These are phyloP conservation scores for Schwanniomyces pseudopolymorphus DNA, from an alignment of 805 yeast species.

Conservation along the genomic window DNA sequence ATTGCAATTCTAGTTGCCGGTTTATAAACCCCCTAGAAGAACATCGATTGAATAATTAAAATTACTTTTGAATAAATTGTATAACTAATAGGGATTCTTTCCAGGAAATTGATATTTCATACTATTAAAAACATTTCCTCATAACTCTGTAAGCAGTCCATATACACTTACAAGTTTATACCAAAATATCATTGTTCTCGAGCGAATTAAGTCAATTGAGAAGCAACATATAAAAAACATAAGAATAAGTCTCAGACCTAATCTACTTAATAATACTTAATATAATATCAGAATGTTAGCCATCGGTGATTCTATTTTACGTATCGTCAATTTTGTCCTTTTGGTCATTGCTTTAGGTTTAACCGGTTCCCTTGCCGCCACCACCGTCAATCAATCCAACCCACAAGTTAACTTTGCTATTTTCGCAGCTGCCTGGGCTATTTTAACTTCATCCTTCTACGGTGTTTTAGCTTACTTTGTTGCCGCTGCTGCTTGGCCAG, in stretches of 20 bases:
- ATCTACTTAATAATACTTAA: background rate
- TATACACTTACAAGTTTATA: background rate
- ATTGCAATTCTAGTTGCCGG: background rate
- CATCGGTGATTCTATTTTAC: slow-evolving; percentile 71
- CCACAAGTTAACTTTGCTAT: slow-evolving; percentile 89
- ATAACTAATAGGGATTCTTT: slow-evolving; percentile 1
- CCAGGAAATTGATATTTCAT: background rate
- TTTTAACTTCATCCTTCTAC: slow-evolving; percentile 77
- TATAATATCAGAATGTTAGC: slow-evolving; percentile 48
- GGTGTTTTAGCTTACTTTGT: slow-evolving; percentile 77
- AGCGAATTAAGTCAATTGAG: background rate
- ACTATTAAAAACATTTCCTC: background rate
- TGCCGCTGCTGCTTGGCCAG: slow-evolving; percentile 84
- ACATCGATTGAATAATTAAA: background rate
- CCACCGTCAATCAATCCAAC: slow-evolving; percentile 47
- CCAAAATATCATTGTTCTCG: background rate
- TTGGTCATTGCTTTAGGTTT: slow-evolving; percentile 81
- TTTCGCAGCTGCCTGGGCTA: slow-evolving; percentile 84
- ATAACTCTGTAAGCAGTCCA: background rate
- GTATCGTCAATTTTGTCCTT: slow-evolving; percentile 73
- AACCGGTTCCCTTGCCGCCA: slow-evolving; percentile 82
- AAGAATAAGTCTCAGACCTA: background rate
- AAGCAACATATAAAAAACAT: background rate
- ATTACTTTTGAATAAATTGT: background rate
- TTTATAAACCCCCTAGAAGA: slow-evolving; percentile 8